These are phyloP conservation scores for Helianthus tuberosus DNA, from an alignment of 129 eudicot species.

Conservation along the genomic window DNA sequence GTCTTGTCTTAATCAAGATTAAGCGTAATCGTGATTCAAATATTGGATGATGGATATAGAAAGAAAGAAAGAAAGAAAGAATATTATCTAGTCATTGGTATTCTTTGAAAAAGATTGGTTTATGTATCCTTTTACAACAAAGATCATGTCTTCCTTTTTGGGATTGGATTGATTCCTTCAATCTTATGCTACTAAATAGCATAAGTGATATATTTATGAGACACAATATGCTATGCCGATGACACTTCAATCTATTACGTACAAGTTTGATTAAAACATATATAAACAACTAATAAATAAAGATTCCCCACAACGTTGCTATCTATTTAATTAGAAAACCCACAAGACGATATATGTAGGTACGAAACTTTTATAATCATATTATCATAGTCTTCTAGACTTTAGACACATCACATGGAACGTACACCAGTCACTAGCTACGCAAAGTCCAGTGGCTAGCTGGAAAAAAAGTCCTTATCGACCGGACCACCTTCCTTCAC, in stretches of 20 bases:
- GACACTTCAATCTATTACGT: not conserved
- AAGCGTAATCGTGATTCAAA: not conserved
- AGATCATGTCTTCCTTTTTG: slow-evolving; percentile 37
- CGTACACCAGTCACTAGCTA: no score
- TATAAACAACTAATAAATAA: no score
- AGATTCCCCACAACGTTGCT: no score
- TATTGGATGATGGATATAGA: slow-evolving; percentile 30
- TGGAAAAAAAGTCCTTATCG: not conserved
- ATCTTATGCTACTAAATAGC: slow-evolving; percentile 17
- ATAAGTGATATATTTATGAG: not conserved
- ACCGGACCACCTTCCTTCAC: slow-evolving; percentile 6
- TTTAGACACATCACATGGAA: not conserved
- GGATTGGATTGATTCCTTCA: slow-evolving; percentile 30
- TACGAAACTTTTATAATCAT: not conserved
- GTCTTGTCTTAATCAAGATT: slow-evolving; percentile 6
- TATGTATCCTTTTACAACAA: slow-evolving; percentile 31
- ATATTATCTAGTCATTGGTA: slow-evolving; percentile 28
- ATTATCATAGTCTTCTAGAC: not conserved
- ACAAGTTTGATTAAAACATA: not conserved
- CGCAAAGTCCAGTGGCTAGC: not conserved
- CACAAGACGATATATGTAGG: no score
- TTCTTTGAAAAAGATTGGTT: slow-evolving; percentile 36
- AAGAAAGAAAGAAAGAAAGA: slow-evolving; percentile 23
- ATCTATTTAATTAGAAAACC: no score
- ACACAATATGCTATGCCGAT: not conserved